Base-by-base conservation (phyloP, 129 eudicot species). In the Pseudognaphalium luteoalbum region DNA sequence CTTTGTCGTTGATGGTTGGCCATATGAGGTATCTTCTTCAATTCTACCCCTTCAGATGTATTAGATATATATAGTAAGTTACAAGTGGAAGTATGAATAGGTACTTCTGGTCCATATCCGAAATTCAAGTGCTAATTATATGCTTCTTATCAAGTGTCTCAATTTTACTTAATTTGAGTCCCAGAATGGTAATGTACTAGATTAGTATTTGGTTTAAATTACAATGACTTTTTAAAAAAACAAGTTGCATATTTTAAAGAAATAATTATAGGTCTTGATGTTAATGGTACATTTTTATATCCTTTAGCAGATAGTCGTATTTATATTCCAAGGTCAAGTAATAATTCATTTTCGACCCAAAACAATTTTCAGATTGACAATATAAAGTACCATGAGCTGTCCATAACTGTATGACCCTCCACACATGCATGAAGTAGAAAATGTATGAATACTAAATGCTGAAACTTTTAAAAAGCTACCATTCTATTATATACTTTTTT, bases 1-100 rank as follows among this genome's bases (percentile, higher is more conserved):
- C 68, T 94, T 94, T 81, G 97, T 94, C 29, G 97, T 94, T 78
- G 97, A 94, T 83, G 98, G 98, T 58, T 94, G 98, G 98, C 90
- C 90, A 17, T 70, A 73, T 70, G 98, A 94, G 98, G 97, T 94
- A 87, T 42, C 16, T 70, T 66, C 19, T 34, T 15, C n/a, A n/a
- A n/a, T n/a, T n/a, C 70, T 25, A 32, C 50, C 42, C 12, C 33
- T 39, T 33, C 9, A n/a, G 9, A 47, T 70, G n/a, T 61, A 66
- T 52, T 65, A 66, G 3, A 34, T 4, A 52, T 32, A 51, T 83
- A 47, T 70, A 68, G 21, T 63, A 47, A 20, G 57, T 59, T 73
- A 42, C 76, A 59, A 70, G 59, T 61, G 52, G 61, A 74, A 65
- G 58, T 54, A 20, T 52, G 66, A 41, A 32, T 25, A 58, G 22